Base-by-base conservation (phyloP, 1,139 yeast genomes). In the Oligophagozyma castellii region DNA sequence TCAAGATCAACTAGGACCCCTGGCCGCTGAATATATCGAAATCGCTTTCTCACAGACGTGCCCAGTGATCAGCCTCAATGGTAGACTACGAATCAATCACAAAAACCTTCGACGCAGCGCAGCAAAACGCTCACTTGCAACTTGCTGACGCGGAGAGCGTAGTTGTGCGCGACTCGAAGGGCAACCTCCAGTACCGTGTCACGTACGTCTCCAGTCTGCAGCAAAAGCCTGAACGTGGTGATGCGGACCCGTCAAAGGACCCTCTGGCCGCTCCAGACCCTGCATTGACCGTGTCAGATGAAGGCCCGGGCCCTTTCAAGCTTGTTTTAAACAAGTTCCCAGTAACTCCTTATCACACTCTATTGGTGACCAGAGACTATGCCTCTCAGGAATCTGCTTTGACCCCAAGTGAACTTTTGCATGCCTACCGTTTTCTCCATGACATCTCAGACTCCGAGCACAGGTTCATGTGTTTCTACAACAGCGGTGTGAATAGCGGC, bases 261-360 rank as follows among this genome's bases (percentile, higher is more conserved):
- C 96, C 96, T 2, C 89, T 89, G 58, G 67, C 67, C 28, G 67
- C 71, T 11, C 92, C 93, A 0, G 94, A 80, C 39, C 79, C 81
- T 4, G 76, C 70, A 37, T 58, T 86, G 29, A 69, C 86, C 0
- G 65, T 89, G 3, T 45, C 70, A 21, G 67, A 66, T 5, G 59
- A 65, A 28, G 73, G 71, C 2, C 57, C 59, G 13, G 43, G 42
- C 11, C 71, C 73, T 29, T 74, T 74, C 45, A 63, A 71, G 40
- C 53, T 86, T 18, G 72, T 86, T 4, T 64, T 81, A 41, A 89
- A 89, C 61, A 86, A 86, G 53, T 89, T 66, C 53, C 93, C 95
- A 2, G 77, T 84, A 22, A 70, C 77, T 4, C 72, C 83, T 22
- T 67, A 72, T 43, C 98, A 89, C 50, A 67, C 81, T 35, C 59